Evolutionary conservation across 805 yeast species (phyloP), one percentile per base, ranked within the genome.

Genomic region (Candida pini): DNA sequence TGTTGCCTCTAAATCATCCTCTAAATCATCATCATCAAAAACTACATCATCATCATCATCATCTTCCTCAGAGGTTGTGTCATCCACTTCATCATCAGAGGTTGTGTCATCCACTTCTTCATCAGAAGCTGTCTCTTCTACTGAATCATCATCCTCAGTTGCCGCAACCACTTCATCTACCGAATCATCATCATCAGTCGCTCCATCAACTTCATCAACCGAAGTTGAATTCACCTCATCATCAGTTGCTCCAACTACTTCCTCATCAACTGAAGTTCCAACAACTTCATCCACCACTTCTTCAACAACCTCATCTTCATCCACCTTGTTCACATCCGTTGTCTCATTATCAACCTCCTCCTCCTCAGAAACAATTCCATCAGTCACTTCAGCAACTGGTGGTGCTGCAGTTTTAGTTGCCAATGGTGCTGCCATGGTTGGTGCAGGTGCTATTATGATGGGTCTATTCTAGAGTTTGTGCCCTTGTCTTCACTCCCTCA

Each of bases 41-140:
- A 24, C 58, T 8, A 30, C 60, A 7, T 45, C 69, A 12, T 38
- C 64, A 9, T 34, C 65, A 12, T 30, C 64, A 6, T 34, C 66
- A 7, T 37, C 68, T 9, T 34, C 68, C 10, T 39, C 66, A 7
- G 32, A 63, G 9, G 33, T 62, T 9, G 29, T 64, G n/a, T 33
- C 62, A 4, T 38, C 65, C 6, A 34, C 63, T 10, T 25, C 60
- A n/a, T 25, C 58, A 7, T 33, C 61, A 3, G 20, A 58, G 12
- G 28, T 62, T 13, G 31, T 57, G 9, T 33, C 60, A 13, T 17
- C 57, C 4, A 27, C 56, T 12, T 31, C 60, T 12, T 31, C 58
- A 9, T 31, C 36, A 4, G 26, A 49, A 5, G 16, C 60, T 2
- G 22, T 55, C 1, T 35, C 62, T 10, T 28, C 62, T 9, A 28